Evolutionary conservation across 2,329 filamentous ascomycete species (phyloP).

Genomic region (Septoria petroselini): DNA sequence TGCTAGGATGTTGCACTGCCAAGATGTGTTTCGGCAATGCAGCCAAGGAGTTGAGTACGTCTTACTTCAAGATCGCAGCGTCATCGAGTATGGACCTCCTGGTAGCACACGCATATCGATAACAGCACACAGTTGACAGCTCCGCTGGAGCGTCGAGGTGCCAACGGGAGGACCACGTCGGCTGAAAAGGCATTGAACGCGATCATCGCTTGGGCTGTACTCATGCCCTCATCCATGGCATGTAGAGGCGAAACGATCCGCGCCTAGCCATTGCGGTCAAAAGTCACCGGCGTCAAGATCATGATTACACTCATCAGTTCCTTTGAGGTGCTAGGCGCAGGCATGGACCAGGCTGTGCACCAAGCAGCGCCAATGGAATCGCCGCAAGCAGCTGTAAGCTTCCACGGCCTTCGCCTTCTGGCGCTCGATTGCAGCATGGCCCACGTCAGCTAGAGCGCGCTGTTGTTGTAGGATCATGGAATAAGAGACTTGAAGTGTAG

Average conservation of each 20-base stretch:
- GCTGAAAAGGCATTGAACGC: too few relatives aligned
- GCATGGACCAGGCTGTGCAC: slow-evolving; percentile 19
- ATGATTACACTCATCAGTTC: slow-evolving; percentile 2
- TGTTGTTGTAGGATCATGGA: neutral
- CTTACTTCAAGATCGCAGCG: slow-evolving; percentile 14
- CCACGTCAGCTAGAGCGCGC: slow-evolving; percentile 20
- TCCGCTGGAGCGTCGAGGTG: too few relatives aligned
- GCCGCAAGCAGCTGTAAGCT: slow-evolving; percentile 15
- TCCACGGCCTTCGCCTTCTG: slow-evolving; percentile 10
- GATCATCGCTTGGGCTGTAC: too few relatives aligned
- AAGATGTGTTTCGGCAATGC: slow-evolving; percentile 11
- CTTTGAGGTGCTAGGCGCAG: slow-evolving; percentile 10
- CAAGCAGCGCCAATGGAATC: slow-evolving; percentile 12
- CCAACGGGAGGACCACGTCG: too few relatives aligned
- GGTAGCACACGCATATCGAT: neutral
- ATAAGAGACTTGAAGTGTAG: slow-evolving; percentile 6
- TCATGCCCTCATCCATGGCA: too few relatives aligned
- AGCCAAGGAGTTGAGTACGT: slow-evolving; percentile 18
- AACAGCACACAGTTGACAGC: neutral
- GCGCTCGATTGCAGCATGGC: slow-evolving; percentile 18
- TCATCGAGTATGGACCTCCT: slow-evolving; percentile 10
- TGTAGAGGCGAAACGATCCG: too few relatives aligned
- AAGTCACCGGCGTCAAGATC: slow-evolving; percentile 5
- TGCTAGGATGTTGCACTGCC: slow-evolving; percentile 8
- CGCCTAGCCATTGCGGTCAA: neutral